phyloP scores from a whole-genome alignment of 1,284 basidiomycete genomes.

The Cutaneotrichosporon sp. region DNA sequence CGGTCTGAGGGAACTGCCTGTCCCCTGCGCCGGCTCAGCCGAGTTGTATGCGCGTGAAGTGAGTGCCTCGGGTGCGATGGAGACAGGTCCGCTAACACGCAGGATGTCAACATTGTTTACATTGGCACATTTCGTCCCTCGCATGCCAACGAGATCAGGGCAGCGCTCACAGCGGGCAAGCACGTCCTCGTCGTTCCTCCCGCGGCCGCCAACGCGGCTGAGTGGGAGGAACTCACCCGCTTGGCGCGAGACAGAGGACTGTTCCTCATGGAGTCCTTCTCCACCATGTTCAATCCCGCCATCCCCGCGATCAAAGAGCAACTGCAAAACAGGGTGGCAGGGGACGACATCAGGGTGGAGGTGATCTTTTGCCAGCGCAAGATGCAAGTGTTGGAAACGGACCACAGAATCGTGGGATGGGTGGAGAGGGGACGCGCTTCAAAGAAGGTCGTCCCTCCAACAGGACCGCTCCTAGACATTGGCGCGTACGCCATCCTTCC shows the following conservation, averaged over 20 bases:
- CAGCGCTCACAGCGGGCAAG: constrained; percentile 50
- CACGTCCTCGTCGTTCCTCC: constrained; percentile 50
- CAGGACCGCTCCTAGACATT: constrained; percentile 52
- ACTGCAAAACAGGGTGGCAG: constrained; percentile 26
- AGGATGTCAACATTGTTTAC: constrained; percentile 51
- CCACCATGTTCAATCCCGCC: not conserved
- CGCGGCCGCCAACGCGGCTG: constrained; percentile 50
- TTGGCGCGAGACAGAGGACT: constrained; percentile 45
- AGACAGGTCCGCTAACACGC: not conserved
- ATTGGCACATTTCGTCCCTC: constrained; percentile 51
- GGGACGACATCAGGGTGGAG: constrained; percentile 35
- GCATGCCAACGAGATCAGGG: constrained; percentile 49
- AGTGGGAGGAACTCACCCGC: constrained; percentile 45
- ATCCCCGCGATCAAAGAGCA: not conserved
- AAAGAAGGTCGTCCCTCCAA: no score
- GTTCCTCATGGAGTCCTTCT: constrained; percentile 47
- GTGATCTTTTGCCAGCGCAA: constrained; percentile 8
- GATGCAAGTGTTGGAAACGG: constrained; percentile 18
- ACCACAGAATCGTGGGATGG: constrained; percentile 48
- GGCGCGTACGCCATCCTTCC: constrained; percentile 43
- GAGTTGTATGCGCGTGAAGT: constrained; percentile 46
- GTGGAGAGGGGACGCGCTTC: constrained; percentile 51
- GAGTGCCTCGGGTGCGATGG: constrained; percentile 25
- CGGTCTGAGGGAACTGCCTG: constrained; percentile 23
- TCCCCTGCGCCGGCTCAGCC: constrained; percentile 41